These are phyloP conservation scores for Apiotrichum brassicae DNA, from an alignment of 1,284 basidiomycete genomes.

Conservation along the genomic window DNA sequence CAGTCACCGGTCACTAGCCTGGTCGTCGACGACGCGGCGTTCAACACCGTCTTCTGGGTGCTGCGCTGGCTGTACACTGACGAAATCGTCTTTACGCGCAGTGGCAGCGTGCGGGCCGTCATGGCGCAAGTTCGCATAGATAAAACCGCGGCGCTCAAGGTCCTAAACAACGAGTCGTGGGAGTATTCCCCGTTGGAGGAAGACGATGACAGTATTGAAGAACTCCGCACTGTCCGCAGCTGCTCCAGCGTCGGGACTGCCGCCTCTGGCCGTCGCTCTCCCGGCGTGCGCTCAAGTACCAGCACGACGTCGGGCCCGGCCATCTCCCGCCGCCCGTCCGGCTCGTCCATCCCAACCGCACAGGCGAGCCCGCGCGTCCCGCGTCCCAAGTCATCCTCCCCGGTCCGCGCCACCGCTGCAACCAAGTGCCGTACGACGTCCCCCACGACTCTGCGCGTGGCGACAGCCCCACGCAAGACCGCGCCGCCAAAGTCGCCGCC, in stretches of 20 bases:
- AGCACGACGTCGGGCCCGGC: neutral
- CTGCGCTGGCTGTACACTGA: slow-evolving; percentile 64
- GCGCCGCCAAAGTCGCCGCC: neutral
- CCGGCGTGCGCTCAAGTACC: neutral
- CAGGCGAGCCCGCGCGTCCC: neutral
- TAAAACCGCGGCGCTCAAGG: slow-evolving; percentile 4
- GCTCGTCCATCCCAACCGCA: neutral
- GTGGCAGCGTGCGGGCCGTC: slow-evolving; percentile 47
- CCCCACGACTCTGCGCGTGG: neutral
- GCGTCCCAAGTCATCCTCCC: slow-evolving; percentile 1
- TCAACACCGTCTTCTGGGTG: slow-evolving; percentile 74
- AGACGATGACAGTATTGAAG: slow-evolving; percentile 1
- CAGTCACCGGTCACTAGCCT: slow-evolving; percentile 48
- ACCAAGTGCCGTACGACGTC: neutral
- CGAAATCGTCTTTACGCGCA: slow-evolving; percentile 48
- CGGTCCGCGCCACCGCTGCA: neutral
- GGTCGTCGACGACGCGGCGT: slow-evolving; percentile 73
- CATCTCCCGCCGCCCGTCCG: neutral
- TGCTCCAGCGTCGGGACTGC: slow-evolving; percentile 20
- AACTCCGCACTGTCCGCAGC: slow-evolving; percentile 20
- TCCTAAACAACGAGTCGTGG: slow-evolving; percentile 15
- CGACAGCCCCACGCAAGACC: slow-evolving; percentile 1
- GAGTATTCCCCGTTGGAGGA: slow-evolving; percentile 8
- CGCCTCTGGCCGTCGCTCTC: slow-evolving; percentile 5
- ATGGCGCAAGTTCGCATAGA: slow-evolving; percentile 25